Evolutionary conservation across 345 rosid genomes (phyloP), one percentile per base, ranked within the genome.

Genomic region (Gynandropsis gynandra): DNA sequence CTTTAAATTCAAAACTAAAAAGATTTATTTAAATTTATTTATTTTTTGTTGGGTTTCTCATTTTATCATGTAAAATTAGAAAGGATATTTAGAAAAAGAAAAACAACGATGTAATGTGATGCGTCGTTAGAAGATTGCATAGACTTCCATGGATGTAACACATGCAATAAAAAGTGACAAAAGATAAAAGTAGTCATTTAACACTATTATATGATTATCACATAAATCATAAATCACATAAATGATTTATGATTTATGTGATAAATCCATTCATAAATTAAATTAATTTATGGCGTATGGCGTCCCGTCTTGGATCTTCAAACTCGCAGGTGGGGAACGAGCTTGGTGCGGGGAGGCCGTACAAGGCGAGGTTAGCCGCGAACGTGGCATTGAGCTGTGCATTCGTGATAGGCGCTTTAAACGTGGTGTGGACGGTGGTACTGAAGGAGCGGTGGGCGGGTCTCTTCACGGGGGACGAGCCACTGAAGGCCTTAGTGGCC

Each of bases 321-420:
- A 10, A 37, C 8, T 8, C 15, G 41, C 75, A 84, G 98, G 96
- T 92, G n/a, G 98, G 98, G 1, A 92, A 87, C 61, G 98, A 85
- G 62, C 98, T 92, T 0, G 98, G 98, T 62, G 89, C 96, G 1
- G 96, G 96, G 4, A 75, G 74, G 61, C 98, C 98, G 1, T 72
- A 77, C 59, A 84, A 82, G 47, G 98, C 98, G 34, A 84, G 73
- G 63, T 62, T 85, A 40, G 96, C 93, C 0, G 89, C 93, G 8
- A 72, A 69, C 66, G 96, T 87, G 14, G 96, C 98, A 14, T 50
- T 92, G 65, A 84, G 84, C 1, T 92, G 93, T 33, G 93, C 96
- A 0, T 72, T 92, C 45, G 55, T 92, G 1, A 59, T 92, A 13
- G 98, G 93, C 11, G 49, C 74, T 49, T 18, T 85, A 69, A 92